Conservation (phyloP, 106 monocot genomes). For the Amphibolis antarctica region DNA sequence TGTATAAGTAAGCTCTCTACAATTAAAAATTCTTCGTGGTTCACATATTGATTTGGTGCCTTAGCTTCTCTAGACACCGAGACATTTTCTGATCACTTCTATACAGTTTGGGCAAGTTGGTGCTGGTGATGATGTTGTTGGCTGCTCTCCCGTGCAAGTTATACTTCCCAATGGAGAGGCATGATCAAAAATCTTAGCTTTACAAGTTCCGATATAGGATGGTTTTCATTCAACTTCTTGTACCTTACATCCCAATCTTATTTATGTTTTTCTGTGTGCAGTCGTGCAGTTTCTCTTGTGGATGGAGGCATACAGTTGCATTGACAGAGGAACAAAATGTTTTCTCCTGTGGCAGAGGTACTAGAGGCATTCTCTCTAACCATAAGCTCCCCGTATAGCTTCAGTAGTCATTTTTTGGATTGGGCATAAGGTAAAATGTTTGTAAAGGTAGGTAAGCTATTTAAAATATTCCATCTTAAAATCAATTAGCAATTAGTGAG, state of each 20-base stretch:
- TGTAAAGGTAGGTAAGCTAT: too few species aligned
- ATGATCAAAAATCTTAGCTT: constrained; percentile 1
- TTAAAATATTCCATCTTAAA: too few species aligned
- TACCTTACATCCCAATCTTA: background rate
- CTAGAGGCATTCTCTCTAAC: constrained; percentile 57
- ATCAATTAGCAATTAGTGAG: too few species aligned
- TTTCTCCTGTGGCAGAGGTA: constrained; percentile 80
- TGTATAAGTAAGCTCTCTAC: too few species aligned
- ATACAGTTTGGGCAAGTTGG: constrained; percentile 91
- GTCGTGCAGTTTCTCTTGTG: constrained; percentile 77
- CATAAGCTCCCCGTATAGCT: constrained; percentile 14
- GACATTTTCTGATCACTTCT: constrained; percentile 2
- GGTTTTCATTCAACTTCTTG: too few species aligned
- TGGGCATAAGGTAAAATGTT: too few species aligned
- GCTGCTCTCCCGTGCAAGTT: constrained; percentile 56
- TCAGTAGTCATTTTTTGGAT: too few species aligned
- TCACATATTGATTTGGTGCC: too few species aligned
- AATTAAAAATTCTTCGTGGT: too few species aligned
- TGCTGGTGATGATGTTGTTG: constrained; percentile 65
- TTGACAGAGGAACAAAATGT: constrained; percentile 67
- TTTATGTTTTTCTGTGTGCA: constrained; percentile 10
- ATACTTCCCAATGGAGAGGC: constrained; percentile 69
- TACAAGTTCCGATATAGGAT: background rate
- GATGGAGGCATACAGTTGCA: constrained; percentile 94
- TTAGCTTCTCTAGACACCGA: background rate